Evolutionary conservation across 1,284 basidiomycete species (phyloP).

Genomic region (Microbotryum scabiosae): DNA sequence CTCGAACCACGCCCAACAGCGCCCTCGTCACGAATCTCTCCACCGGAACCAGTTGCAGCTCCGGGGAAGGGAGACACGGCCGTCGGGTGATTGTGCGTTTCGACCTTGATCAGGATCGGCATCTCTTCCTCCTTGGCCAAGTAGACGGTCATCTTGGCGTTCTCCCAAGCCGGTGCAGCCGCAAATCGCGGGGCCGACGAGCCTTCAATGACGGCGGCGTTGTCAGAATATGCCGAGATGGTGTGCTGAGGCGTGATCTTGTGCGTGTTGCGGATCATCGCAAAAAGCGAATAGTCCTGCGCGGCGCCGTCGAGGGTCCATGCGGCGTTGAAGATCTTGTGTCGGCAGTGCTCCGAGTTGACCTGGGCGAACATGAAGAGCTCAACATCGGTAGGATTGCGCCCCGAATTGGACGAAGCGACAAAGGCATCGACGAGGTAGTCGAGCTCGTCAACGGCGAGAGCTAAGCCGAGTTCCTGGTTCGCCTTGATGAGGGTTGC

Average conservation of each 20-base stretch:
- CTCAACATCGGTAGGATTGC: slow-evolving; percentile 92
- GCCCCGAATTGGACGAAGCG: slow-evolving; percentile 52
- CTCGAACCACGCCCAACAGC: slow-evolving; percentile 90
- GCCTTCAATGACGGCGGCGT: slow-evolving; percentile 88
- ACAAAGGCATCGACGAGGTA: slow-evolving; percentile 88
- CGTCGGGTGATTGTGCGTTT: slow-evolving; percentile 98
- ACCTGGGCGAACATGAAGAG: slow-evolving; percentile 99
- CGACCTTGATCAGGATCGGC: slow-evolving; percentile 92
- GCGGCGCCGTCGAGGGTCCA: slow-evolving; percentile 54
- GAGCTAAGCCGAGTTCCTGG: slow-evolving; percentile 75
- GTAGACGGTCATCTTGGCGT: slow-evolving; percentile 45
- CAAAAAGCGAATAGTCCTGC: slow-evolving; percentile 69
- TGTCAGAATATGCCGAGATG: slow-evolving; percentile 95
- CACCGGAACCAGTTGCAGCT: slow-evolving; percentile 94
- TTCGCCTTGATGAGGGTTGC: slow-evolving; percentile 67
- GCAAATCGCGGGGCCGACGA: slow-evolving; percentile 70
- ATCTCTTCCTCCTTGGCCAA: slow-evolving; percentile 58
- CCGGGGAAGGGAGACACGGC: slow-evolving; percentile 97
- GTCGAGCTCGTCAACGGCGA: slow-evolving; percentile 81
- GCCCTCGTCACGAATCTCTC: slow-evolving; percentile 97
- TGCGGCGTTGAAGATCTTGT: slow-evolving; percentile 98
- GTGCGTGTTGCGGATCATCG: slow-evolving; percentile 98
- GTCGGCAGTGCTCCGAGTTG: slow-evolving; percentile 98
- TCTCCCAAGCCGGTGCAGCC: slow-evolving; percentile 40
- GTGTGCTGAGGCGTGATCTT: slow-evolving; percentile 64